Evolutionary conservation across 2,329 filamentous ascomycete species (phyloP), one percentile per base, ranked within the genome.

Genomic region (Aschersonia sp.): DNA sequence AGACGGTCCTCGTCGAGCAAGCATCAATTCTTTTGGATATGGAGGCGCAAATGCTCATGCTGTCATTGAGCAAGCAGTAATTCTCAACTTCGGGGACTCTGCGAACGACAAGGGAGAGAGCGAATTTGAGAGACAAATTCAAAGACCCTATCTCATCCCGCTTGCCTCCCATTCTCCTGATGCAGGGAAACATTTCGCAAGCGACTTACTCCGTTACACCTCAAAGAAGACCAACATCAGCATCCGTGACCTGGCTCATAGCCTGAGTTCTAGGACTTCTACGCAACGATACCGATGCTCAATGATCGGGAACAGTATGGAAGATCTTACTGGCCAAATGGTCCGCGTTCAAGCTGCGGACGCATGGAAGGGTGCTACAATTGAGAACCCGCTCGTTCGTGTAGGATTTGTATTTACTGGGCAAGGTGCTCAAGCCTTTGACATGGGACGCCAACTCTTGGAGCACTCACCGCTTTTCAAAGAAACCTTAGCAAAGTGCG

Each of bases 21-120:
- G 55, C 42, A 55, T 68, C 30, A 68, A 65, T 52, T 58, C 55
- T 10, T 68, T 65, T 47, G 65, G 66, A 0, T 63, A 57, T 48
- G 65, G 65, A 4, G 64, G 65, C 6, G 54, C 59, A 10, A 68
- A 68, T 46, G 57, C 55, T 2, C 63, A 67, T 41, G 55, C 57
- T 11, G 52, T 61, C 14, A 12, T 60, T 0, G 60, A 62, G 29
- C 47, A 53, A n/a, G 44, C 42, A 8, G 10, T 8, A 9, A 5
- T 31, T 29, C 14, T 7, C 14, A 44, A 11, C 42, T 6, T 30
- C 29, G 29, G 6, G 8, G 7, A 44, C 42, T 30, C 4, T 44
- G 14, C 6, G 14, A n/a, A 6, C 5, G 10, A 30, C 42, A 6
- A 30, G 10, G 14, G 8, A 31, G 10, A 4, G 8, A 44, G 8